Conservation (phyloP, 78 protist species). For the Dictyostelium capitatum region DNA sequence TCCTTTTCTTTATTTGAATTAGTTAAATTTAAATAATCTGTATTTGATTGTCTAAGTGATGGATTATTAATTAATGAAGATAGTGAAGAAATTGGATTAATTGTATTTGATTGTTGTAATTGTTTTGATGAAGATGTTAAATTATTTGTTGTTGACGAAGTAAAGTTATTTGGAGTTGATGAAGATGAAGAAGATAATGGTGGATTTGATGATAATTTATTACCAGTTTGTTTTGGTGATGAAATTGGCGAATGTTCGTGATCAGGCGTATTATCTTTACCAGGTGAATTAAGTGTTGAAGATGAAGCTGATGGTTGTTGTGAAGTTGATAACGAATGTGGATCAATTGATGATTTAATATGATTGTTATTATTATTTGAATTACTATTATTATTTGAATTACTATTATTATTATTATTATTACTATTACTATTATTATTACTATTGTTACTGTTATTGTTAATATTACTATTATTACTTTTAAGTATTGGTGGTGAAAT, state of each 20-base stretch:
- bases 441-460: neutral
- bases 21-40: conserved; percentile 3
- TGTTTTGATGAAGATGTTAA: neutral
- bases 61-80: conserved; percentile 16
- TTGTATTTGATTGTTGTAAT: neutral
- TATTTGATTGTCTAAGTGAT: conserved; percentile 16
- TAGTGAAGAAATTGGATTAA: neutral
- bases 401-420: conserved; percentile 1
- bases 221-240: conserved; percentile 53
- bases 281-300: conserved; percentile 19
- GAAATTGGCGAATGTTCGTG: conserved; percentile 18
- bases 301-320: neutral
- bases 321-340: neutral
- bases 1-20: neutral
- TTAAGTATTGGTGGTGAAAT: conserved; percentile 2
- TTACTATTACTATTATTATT: neutral
- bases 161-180: conserved; percentile 14
- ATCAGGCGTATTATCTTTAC: conserved; percentile 25
- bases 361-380: neutral
- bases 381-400: conserved; percentile 1
- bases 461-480: neutral
- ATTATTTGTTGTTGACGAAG: neutral
- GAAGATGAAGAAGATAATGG: neutral
- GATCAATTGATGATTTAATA: neutral
- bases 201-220: neutral